Base-by-base conservation (phyloP, 1,284 basidiomycete genomes). In the Coniferiporia sulphurascens region DNA sequence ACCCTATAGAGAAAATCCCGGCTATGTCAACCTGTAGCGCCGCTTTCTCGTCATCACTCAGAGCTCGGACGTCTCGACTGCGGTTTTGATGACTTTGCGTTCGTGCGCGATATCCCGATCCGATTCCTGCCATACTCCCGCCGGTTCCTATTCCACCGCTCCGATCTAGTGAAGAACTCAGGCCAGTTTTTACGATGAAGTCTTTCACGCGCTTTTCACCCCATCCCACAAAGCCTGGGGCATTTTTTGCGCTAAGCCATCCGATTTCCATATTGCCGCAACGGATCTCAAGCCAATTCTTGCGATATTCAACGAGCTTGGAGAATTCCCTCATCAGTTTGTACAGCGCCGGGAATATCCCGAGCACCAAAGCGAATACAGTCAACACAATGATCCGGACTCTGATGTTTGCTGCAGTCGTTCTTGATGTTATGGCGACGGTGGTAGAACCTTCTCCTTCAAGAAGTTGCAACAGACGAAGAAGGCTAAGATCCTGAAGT, bases 1-100 rank as follows among this genome's bases (percentile, higher is more conserved):
- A 90, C 87, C 82, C 81, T 50, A 92, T 80, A 8, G 88, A 87
- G 70, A 90, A 93, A 7, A 93, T 72, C 59, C 81, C 84, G 55
- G 84, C 78, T 3, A 91, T 75, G 63, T 89, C 86, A 38, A 91
- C 73, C 61, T 89, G 85, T 44, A 76, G 64, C 36, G 69, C 69
- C 22, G 72, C 71, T 55, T 80, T 77, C 65, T 83, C 80, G 36
- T 70, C 70, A 45, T 68, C 68, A 59, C 72, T 76, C 56, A 74
- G 72, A 22, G 73, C 72, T 63, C 74, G 69, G 64, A 77, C 73
- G 66, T 59, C 60, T 35, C 57, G 13, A 12, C 41, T 38, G n/a
- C 52, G 27, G n/a, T 45, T 41, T 32, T 41, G 34, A 1, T 58
- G 55, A 46, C 59, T 56, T 38, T 17, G 43, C 22, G 54, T 51